phyloP scores from a whole-genome alignment of 1,284 basidiomycete genomes.

The Blastosporella zonata region DNA sequence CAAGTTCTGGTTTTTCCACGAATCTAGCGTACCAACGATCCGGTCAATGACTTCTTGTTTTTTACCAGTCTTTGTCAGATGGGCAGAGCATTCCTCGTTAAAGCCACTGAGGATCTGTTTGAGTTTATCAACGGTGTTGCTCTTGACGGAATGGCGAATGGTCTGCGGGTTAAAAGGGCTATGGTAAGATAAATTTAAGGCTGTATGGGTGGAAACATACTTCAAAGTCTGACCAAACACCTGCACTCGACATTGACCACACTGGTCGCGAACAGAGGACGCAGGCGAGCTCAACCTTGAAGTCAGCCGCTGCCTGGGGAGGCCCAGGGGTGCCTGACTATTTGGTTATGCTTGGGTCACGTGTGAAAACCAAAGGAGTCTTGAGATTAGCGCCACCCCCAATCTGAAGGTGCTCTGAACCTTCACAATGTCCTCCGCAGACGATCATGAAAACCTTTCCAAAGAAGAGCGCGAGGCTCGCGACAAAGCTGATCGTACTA shows the following conservation, averaged over 20 bases:
- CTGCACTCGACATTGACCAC: constrained; percentile 41
- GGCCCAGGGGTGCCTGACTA: constrained; percentile 5
- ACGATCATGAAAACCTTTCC: constrained; percentile 76
- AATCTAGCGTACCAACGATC: constrained; percentile 53
- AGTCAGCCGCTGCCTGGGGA: not conserved
- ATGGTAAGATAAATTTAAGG: constrained; percentile 3
- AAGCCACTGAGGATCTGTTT: constrained; percentile 72
- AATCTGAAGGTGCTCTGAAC: not conserved
- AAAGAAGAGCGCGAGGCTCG: constrained; percentile 72
- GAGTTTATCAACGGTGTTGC: constrained; percentile 73
- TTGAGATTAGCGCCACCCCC: constrained; percentile 2
- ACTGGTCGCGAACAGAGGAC: constrained; percentile 5
- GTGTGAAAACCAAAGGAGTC: constrained; percentile 20
- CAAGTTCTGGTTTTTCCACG: constrained; percentile 52
- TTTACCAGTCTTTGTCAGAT: constrained; percentile 74
- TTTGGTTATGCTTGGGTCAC: constrained; percentile 19
- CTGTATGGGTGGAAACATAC: constrained; percentile 33
- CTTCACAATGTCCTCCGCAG: constrained; percentile 37
- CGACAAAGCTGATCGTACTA: constrained; percentile 66
- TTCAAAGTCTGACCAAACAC: constrained; percentile 62
- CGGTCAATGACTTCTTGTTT: constrained; percentile 82
- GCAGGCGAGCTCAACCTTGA: not conserved
- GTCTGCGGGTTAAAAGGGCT: constrained; percentile 27
- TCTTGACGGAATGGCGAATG: constrained; percentile 43
- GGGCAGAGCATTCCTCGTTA: constrained; percentile 69